A percentile compares a stretch with the other conserved stretches of the same genome.
phyloP scores from a whole-genome alignment of 257 asterid species.

The Sherardia arvensis region DNA sequence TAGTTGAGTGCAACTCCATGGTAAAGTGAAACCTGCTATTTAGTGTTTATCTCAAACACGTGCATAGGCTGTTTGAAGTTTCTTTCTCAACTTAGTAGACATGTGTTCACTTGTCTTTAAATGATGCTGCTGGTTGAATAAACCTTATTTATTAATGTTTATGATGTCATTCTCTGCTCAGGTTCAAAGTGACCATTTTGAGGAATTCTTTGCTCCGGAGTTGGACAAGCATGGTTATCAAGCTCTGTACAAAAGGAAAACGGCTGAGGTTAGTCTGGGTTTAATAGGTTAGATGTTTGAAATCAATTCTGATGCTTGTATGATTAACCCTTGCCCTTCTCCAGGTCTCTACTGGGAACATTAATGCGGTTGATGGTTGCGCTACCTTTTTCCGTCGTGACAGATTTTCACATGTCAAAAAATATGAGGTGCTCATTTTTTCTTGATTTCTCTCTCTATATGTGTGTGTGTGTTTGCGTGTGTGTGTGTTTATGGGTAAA shows the following conservation, averaged over 20 bases:
- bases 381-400: slow-evolving; percentile 99
- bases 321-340: slow-evolving; percentile 8
- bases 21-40: not conserved
- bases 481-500: no score
- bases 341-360: slow-evolving; percentile 65
- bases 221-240: slow-evolving; percentile 96
- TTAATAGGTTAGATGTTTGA: slow-evolving; percentile 2
- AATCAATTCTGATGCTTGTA: slow-evolving; percentile 12
- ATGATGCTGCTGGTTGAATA: not conserved
- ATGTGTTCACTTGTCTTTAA: not conserved
- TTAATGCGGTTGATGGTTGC: slow-evolving; percentile 67
- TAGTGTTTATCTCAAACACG: not conserved
- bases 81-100: not conserved
- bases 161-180: slow-evolving; percentile 19
- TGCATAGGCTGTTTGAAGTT: not conserved
- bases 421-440: slow-evolving; percentile 61
- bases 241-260: slow-evolving; percentile 66
- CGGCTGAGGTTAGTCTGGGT: slow-evolving; percentile 68
- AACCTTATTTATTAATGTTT: not conserved
- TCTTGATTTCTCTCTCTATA: not conserved
- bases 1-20: not conserved
- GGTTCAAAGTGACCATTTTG: slow-evolving; percentile 94
- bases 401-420: slow-evolving; percentile 86
- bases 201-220: slow-evolving; percentile 91
- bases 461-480: no score